These are phyloP conservation scores for Ascochyta lentis DNA, from an alignment of 2,329 filamentous ascomycete genomes.

Conservation along the genomic window DNA sequence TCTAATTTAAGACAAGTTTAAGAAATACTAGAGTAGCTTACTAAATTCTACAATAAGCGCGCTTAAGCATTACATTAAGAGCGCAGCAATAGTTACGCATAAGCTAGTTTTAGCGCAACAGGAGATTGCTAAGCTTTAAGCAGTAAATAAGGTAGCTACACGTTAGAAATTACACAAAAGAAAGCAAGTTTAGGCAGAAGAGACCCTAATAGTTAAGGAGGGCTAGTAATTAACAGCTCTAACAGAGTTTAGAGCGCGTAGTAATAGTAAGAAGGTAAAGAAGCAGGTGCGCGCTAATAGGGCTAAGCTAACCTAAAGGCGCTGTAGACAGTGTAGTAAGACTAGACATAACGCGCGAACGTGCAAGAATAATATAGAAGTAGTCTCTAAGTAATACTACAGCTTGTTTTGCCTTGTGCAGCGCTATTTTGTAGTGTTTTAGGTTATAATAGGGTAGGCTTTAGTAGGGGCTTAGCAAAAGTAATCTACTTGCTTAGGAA, in stretches of 20 bases:
- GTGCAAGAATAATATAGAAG: background rate
- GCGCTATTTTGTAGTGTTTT: too few relatives aligned
- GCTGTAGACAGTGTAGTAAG: background rate
- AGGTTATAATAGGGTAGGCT: too few relatives aligned
- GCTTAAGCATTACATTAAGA: too few relatives aligned
- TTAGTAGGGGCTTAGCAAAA: too few relatives aligned
- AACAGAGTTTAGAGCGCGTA: slow-evolving; percentile 15
- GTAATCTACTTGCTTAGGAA: too few relatives aligned
- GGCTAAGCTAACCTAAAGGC: background rate
- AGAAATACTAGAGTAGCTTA: background rate
- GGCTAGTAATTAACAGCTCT: slow-evolving; percentile 8
- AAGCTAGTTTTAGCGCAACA: too few relatives aligned
- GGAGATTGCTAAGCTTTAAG: too few relatives aligned
- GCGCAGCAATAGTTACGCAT: too few relatives aligned
- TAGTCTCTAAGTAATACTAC: too few relatives aligned
- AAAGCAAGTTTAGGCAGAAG: background rate
- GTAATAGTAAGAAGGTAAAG: slow-evolving; percentile 13
- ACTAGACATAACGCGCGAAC: background rate
- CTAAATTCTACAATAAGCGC: too few relatives aligned
- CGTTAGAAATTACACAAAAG: background rate
- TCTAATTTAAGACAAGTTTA: background rate
- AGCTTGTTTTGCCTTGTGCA: too few relatives aligned
- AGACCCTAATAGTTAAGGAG: background rate
- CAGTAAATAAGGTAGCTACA: too few relatives aligned
- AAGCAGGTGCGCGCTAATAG: background rate